Evolutionary conservation across 306 rosid species (phyloP).

Genomic region (Betula pendula): DNA sequence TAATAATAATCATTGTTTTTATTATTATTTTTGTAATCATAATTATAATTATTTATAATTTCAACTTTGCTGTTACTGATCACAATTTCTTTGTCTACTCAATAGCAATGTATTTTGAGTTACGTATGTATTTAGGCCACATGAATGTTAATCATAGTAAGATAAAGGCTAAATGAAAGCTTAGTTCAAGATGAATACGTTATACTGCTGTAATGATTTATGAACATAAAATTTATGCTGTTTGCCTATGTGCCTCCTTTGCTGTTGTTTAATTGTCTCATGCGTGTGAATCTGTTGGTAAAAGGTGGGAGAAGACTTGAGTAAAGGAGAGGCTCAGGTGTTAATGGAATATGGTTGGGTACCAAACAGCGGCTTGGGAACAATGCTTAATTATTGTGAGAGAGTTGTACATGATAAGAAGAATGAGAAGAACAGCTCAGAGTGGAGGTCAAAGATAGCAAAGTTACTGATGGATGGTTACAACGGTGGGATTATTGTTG

Average conservation of each 20-base stretch:
- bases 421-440: conserved; percentile 52
- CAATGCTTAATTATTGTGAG: conserved; percentile 79
- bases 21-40: too few species aligned
- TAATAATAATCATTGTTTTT: too few species aligned
- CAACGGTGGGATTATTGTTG: conserved; percentile 54
- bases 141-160: background rate
- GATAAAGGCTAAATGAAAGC: background rate
- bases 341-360: conserved; percentile 77
- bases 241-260: background rate
- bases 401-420: conserved; percentile 87
- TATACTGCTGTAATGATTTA: background rate
- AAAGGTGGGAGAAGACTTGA: conserved; percentile 60
- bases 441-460: conserved; percentile 86
- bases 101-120: background rate
- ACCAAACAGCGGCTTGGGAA: conserved; percentile 78
- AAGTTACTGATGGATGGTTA: conserved; percentile 73
- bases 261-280: background rate
- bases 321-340: conserved; percentile 75
- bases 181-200: background rate
- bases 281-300: background rate
- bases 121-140: background rate
- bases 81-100: background rate
- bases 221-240: background rate
- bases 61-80: background rate
- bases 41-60: too few species aligned